Evolutionary conservation across 2,329 filamentous ascomycete species (phyloP), one percentile per base, ranked within the genome.

Genomic region (Chaetomiaceae sp.): DNA sequence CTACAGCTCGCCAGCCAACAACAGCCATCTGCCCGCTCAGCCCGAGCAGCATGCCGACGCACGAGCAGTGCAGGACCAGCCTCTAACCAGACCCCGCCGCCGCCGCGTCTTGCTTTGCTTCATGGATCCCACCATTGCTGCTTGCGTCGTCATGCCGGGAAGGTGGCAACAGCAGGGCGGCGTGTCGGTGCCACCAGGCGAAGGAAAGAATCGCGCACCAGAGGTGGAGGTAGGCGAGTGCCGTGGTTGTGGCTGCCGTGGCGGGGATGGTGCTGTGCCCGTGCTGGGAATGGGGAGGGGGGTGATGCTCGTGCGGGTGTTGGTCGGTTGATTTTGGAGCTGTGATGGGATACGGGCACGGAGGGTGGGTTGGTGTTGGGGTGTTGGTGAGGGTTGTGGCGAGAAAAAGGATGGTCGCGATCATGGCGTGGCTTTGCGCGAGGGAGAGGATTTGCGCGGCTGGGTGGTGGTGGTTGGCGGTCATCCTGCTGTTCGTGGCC

Each of bases 161-260:
- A n/a, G n/a, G n/a, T 24, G 26, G 7, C 9, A 4, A 10, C 4
- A 6, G 15, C 6, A 22, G 11, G 6, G 15, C 4, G 17, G 17
- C 14, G 11, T 20, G 35, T 29, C 30, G 40, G 11, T 42, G 43
- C 47, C 47, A 50, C 42, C 42, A 50, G 17, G 24, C 9, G 26
- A 50, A 39, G 1, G 42, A 42, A 7, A 46, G 18, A 4, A 39
- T 27, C 24, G 47, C 47, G 32, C 47, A 46, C 42, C 42, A 46
- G 26, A 40, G 12, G 43, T 50, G 47, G 38, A 42, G 2, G 34
- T 45, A 45, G 10, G 34, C 34, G 10, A 49, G 38, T 2, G 18
- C 12, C 11, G 15, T 33, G 27, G 20, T 15, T 5, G 17, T 19
- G 8, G 12, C 10, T 12, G 19, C 7, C 7, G 9, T 24, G 29